phyloP scores from a whole-genome alignment of 1,284 basidiomycete species.

The Irpex sp. region DNA sequence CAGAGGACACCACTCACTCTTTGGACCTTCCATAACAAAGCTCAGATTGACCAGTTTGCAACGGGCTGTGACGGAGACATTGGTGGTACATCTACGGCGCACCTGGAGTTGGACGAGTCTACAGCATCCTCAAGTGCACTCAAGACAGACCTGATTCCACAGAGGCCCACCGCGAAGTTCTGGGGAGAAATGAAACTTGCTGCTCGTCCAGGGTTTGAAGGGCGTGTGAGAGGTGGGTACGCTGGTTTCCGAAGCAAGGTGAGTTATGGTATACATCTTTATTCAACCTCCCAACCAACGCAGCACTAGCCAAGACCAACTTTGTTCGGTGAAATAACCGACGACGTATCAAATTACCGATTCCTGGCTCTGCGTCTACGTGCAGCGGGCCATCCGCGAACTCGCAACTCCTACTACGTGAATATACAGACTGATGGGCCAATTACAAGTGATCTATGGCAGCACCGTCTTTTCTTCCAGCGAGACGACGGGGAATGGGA shows the following conservation, averaged over 20 bases:
- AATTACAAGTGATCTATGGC: slow-evolving; percentile 81
- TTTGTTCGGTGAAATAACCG: slow-evolving; percentile 77
- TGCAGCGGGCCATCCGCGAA: slow-evolving; percentile 63
- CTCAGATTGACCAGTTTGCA: slow-evolving; percentile 60
- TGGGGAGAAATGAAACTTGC: slow-evolving; percentile 72
- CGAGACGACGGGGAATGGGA: slow-evolving; percentile 77
- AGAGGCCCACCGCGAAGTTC: slow-evolving; percentile 55
- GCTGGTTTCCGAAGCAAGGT: slow-evolving; percentile 84
- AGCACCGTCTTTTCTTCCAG: slow-evolving; percentile 81
- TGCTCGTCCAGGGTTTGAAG: slow-evolving; percentile 58
- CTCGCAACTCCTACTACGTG: slow-evolving; percentile 79
- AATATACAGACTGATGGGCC: slow-evolving; percentile 87
- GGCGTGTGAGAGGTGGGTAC: slow-evolving; percentile 70
- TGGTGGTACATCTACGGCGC: slow-evolving; percentile 77
- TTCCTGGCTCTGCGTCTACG: slow-evolving; percentile 80
- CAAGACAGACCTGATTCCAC: slow-evolving; percentile 18
- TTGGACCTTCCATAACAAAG: slow-evolving; percentile 56
- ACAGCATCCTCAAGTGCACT: slow-evolving; percentile 26
- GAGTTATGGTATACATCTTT: slow-evolving; percentile 15
- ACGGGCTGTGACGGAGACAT: slow-evolving; percentile 83
- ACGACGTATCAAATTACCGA: slow-evolving; percentile 77
- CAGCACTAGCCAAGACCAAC: slow-evolving; percentile 53
- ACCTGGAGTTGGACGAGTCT: slow-evolving; percentile 59
- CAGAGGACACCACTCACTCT: slow-evolving; percentile 56
- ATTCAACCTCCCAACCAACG: not conserved